Evolutionary conservation across 2,329 filamentous ascomycete genomes (phyloP).

Genomic region (Curvularia eragrostidis): DNA sequence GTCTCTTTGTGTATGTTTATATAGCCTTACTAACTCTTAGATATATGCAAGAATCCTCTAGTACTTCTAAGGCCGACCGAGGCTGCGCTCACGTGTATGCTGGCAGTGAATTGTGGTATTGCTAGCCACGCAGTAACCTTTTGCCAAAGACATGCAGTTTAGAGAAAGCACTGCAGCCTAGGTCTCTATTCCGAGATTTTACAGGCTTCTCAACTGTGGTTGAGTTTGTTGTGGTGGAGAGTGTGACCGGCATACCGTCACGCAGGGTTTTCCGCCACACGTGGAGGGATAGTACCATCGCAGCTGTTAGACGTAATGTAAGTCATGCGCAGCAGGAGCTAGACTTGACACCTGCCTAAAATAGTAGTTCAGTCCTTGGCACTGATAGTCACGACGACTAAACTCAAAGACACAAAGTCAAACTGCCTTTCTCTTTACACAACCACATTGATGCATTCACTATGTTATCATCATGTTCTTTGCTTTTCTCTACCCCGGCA

Average conservation of each 20-base stretch:
- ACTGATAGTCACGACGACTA: not conserved
- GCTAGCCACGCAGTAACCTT: not conserved
- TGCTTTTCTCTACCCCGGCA: not conserved
- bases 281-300: too few relatives aligned
- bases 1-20: too few relatives aligned
- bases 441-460: not conserved
- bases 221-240: not conserved
- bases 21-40: too few relatives aligned
- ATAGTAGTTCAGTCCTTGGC: not conserved
- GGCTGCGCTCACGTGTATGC: not conserved
- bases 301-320: too few relatives aligned
- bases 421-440: not conserved
- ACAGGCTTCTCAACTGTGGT: not conserved
- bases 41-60: too few relatives aligned
- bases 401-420: not conserved
- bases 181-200: conserved; percentile 1
- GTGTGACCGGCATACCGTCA: too few relatives aligned
- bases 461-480: not conserved
- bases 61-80: too few relatives aligned
- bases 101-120: conserved; percentile 3
- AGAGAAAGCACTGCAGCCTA: not conserved
- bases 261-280: too few relatives aligned
- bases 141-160: not conserved
- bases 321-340: not conserved
- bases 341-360: not conserved